A percentile compares a stretch with the other conserved stretches of the same genome.
Evolutionary conservation across 805 yeast species (phyloP).

Genomic region (Candida railenensis): DNA sequence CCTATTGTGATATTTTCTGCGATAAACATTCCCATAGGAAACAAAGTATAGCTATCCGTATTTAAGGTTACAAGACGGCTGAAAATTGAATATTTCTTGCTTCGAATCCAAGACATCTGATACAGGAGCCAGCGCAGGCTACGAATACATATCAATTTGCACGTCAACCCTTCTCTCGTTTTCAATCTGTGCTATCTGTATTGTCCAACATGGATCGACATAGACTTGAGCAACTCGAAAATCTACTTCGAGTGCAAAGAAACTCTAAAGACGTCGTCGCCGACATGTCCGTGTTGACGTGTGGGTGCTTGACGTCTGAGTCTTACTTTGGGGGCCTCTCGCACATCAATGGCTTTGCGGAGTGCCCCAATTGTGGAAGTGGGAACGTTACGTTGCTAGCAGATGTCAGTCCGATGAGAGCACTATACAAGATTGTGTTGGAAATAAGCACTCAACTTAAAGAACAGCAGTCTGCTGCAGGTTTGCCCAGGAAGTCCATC

Average conservation of each 20-base stretch:
- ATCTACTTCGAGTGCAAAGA: neutral
- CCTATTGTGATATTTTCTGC: neutral
- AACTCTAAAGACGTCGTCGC: constrained; percentile 13
- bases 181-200: too few relatives aligned
- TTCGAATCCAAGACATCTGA: too few relatives aligned
- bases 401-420: constrained; percentile 33
- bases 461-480: neutral
- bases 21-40: constrained; percentile 3
- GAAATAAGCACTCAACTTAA: neutral
- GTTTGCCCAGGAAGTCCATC: neutral
- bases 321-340: constrained; percentile 16
- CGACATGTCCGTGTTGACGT: constrained; percentile 37
- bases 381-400: constrained; percentile 21
- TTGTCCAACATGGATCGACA: constrained; percentile 1
- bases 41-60: too few relatives aligned
- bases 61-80: too few relatives aligned
- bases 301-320: constrained; percentile 43
- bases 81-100: too few relatives aligned
- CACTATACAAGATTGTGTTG: constrained; percentile 24
- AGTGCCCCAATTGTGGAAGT: constrained; percentile 26
- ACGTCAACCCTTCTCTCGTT: too few relatives aligned
- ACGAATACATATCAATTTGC: too few relatives aligned
- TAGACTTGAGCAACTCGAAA: neutral
- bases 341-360: neutral
- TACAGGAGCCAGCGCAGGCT: too few relatives aligned